A percentile compares a stretch with the other conserved stretches of the same genome.
These are phyloP conservation scores for Paraphoma sp. DNA, from an alignment of 2,329 filamentous ascomycete genomes.

Conservation along the genomic window DNA sequence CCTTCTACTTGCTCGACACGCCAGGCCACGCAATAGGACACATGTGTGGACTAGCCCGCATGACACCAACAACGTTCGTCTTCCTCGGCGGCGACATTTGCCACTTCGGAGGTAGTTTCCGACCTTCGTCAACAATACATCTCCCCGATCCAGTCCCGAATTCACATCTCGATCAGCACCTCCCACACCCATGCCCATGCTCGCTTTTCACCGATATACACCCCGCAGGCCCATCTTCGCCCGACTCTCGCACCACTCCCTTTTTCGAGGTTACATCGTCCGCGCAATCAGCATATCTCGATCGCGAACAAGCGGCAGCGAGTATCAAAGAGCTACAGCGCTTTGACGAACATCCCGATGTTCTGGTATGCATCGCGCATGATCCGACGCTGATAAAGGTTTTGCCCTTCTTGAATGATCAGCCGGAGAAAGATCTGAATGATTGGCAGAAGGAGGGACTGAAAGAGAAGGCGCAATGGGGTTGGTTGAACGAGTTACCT, in stretches of 20 bases:
- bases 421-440: slow-evolving; percentile 4
- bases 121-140: slow-evolving; percentile 14
- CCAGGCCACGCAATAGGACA: slow-evolving; percentile 60
- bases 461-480: slow-evolving; percentile 22
- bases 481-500: slow-evolving; percentile 22
- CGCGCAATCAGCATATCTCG: slow-evolving; percentile 19
- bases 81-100: slow-evolving; percentile 29
- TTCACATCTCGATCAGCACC: slow-evolving; percentile 11
- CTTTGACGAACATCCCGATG: slow-evolving; percentile 15
- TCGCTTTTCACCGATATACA: slow-evolving; percentile 14
- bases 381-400: slow-evolving; percentile 16
- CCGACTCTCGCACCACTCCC: slow-evolving; percentile 6
- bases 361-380: slow-evolving; percentile 22
- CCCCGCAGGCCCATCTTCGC: slow-evolving; percentile 7
- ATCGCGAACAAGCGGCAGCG: slow-evolving; percentile 10
- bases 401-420: slow-evolving; percentile 7
- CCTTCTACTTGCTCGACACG: slow-evolving; percentile 54
- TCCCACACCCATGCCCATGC: slow-evolving; percentile 15
- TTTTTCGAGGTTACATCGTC: slow-evolving; percentile 16
- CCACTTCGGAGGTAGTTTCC: slow-evolving; percentile 24
- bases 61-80: slow-evolving; percentile 25
- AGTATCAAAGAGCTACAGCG: slow-evolving; percentile 15
- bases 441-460: slow-evolving; percentile 6
- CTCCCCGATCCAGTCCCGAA: slow-evolving; percentile 14
- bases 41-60: slow-evolving; percentile 56